Percentiles rank a stretch among this genome's conserved stretches.
Evolutionary conservation across 2,329 filamentous ascomycete species (phyloP).

Genomic region (Pseudopyrenochaeta lycopersici): DNA sequence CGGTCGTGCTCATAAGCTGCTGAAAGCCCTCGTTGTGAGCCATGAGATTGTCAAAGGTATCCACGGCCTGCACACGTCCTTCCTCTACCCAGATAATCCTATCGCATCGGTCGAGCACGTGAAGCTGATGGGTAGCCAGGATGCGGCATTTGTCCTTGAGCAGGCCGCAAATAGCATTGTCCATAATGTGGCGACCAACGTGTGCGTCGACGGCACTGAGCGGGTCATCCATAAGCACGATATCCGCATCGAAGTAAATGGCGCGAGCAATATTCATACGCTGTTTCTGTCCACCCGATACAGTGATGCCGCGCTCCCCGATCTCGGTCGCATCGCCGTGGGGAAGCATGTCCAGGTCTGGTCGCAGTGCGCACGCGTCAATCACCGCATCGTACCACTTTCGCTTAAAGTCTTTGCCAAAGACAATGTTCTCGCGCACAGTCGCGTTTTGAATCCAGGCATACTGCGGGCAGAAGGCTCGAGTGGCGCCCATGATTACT

Average conservation of each 20-base stretch:
- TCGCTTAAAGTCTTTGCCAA: slow-evolving; percentile 77
- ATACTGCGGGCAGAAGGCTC: slow-evolving; percentile 94
- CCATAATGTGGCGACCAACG: slow-evolving; percentile 79
- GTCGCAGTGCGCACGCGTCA: slow-evolving; percentile 81
- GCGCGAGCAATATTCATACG: slow-evolving; percentile 90
- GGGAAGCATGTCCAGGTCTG: slow-evolving; percentile 93
- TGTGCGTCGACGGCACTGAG: slow-evolving; percentile 67
- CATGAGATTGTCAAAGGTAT: slow-evolving; percentile 92
- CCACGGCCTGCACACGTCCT: slow-evolving; percentile 82
- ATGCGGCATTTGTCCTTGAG: slow-evolving; percentile 89
- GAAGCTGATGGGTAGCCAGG: slow-evolving; percentile 92
- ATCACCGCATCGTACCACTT: slow-evolving; percentile 87
- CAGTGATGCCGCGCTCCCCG: slow-evolving; percentile 92
- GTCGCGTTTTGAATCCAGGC: slow-evolving; percentile 97
- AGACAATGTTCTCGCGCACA: slow-evolving; percentile 87
- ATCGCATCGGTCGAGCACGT: slow-evolving; percentile 89
- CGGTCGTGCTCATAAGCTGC: slow-evolving; percentile 81
- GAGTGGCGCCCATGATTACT: slow-evolving; percentile 77
- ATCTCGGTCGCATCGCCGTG: slow-evolving; percentile 90
- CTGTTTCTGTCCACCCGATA: slow-evolving; percentile 95
- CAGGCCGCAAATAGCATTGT: slow-evolving; percentile 90
- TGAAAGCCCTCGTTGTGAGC: slow-evolving; percentile 78
- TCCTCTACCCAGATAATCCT: slow-evolving; percentile 93
- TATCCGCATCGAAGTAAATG: slow-evolving; percentile 71
- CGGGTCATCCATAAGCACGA: slow-evolving; percentile 71